Base-by-base conservation (phyloP, 148 eudicot species). In the Camellia lanceoleosa region DNA sequence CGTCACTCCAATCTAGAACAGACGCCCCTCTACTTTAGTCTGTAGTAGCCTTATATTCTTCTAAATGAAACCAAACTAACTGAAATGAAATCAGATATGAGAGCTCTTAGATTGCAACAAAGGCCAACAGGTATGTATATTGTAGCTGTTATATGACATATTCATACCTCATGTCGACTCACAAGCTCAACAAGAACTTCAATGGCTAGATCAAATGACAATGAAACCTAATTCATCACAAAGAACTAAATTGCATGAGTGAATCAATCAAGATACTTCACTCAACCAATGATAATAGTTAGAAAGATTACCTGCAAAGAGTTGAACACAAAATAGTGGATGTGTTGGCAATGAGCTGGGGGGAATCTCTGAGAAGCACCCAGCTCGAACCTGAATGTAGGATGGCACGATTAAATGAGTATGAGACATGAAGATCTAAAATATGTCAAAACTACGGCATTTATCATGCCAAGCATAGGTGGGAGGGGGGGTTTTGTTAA, bases 171-270 rank as follows among this genome's bases (percentile, higher is more conserved):
- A 82, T 93, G 91, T 77, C 89, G 94, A 85, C 94, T 89, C 78
- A 89, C 92, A 80, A 95, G 94, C 88, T 95, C 98, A 76, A 93
- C 85, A 71, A 95, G 94, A 83, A 95, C 94, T 88, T 95, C 98
- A 66, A 93, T 80, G 44, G 98, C 97, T 83, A 95, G 78, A 81
- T 95, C 97, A 83, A 93, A 93, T 78, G 93, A 91, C 75, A 95
- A 89, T 67, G 90, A 80, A 81, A 92, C 97, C 98, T 95, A 83
- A 62, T 68, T 20, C 62, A 70, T 74, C 52, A 68, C 56, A 85
- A 76, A 68, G n/a, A 59, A 64, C 52, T 6, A 59, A 66, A 75
- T 66, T 23, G 72, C 67, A 80, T 19, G 49, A 78, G 64, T 10
- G 58, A 80, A 51, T 78, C 77, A 83, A 75, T 78, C 51, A 72